Evolutionary conservation across 805 yeast genomes (phyloP).

Genomic region (Ogataea nakhonphanomensis): DNA sequence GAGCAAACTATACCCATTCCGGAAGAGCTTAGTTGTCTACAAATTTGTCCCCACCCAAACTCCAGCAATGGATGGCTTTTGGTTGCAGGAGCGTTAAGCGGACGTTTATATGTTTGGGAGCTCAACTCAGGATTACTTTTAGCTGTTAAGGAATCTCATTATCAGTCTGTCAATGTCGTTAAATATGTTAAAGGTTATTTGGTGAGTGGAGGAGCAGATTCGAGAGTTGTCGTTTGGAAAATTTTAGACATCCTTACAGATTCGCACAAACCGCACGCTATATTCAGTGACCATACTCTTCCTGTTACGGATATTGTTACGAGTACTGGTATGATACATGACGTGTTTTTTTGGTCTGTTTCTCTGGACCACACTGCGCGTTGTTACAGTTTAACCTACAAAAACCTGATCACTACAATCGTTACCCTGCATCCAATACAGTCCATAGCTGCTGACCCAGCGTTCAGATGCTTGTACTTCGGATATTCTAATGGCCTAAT

Average conservation of each 20-base stretch:
- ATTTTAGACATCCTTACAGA: conserved; percentile 52
- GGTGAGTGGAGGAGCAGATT: conserved; percentile 76
- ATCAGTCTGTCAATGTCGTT: conserved; percentile 65
- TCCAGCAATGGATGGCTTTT: conserved; percentile 45
- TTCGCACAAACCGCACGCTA: conserved; percentile 51
- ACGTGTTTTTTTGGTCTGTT: conserved; percentile 60
- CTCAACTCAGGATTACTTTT: conserved; percentile 70
- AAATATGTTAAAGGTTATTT: conserved; percentile 63
- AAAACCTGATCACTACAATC: conserved; percentile 60
- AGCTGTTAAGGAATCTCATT: conserved; percentile 76
- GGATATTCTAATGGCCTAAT: conserved; percentile 67
- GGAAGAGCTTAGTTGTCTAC: conserved; percentile 63
- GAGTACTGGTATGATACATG: conserved; percentile 51
- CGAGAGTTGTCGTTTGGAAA: conserved; percentile 75
- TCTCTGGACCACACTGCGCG: conserved; percentile 76
- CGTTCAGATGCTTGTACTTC: conserved; percentile 67
- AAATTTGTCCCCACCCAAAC: conserved; percentile 37
- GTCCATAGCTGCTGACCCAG: conserved; percentile 68
- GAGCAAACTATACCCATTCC: conserved; percentile 85
- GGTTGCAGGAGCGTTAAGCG: conserved; percentile 72
- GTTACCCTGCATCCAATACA: conserved; percentile 59
- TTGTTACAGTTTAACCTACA: conserved; percentile 53
- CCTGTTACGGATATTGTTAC: conserved; percentile 41
- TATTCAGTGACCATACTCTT: conserved; percentile 58
- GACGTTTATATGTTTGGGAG: conserved; percentile 84